These are phyloP conservation scores for Epichloe baconii DNA, from an alignment of 2,329 filamentous ascomycete genomes.

Conservation along the genomic window DNA sequence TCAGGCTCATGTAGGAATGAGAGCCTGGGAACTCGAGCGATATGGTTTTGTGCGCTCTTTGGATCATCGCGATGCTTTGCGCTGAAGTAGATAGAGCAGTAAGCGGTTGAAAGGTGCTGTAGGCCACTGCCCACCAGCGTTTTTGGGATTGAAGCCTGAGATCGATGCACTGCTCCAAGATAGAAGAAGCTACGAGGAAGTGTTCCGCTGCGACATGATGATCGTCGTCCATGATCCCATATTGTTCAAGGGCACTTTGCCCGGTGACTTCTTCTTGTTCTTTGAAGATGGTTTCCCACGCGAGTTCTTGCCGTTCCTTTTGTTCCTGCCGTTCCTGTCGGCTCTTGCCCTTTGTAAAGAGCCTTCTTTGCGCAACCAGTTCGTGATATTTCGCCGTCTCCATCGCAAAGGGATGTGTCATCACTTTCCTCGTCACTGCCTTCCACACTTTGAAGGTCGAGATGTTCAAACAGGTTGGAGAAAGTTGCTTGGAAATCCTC, in stretches of 20 bases:
- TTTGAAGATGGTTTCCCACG: neutral
- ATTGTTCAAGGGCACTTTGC: slow-evolving; percentile 8
- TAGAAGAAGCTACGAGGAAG: slow-evolving; percentile 27
- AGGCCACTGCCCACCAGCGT: slow-evolving; percentile 10
- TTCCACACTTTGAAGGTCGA: neutral
- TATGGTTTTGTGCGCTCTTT: slow-evolving; percentile 23
- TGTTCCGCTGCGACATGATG: slow-evolving; percentile 21
- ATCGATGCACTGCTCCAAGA: slow-evolving; percentile 23
- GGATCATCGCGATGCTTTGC: slow-evolving; percentile 19
- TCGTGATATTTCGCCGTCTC: neutral
- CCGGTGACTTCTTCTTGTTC: neutral
- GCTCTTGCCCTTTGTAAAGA: neutral
- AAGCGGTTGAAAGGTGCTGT: neutral
- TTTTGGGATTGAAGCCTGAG: slow-evolving; percentile 20
- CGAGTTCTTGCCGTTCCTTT: neutral
- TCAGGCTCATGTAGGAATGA: slow-evolving; percentile 28
- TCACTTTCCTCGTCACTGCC: neutral
- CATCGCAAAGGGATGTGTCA: neutral
- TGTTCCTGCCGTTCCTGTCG: neutral
- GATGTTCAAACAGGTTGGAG: slow-evolving; percentile 1
- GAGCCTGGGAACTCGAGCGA: slow-evolving; percentile 33
- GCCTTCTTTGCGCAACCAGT: neutral
- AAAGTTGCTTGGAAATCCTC: neutral
- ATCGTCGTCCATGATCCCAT: slow-evolving; percentile 12
- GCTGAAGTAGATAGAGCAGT: neutral